Conservation (phyloP, 257 asterid species). For the Solanum rostratum region DNA sequence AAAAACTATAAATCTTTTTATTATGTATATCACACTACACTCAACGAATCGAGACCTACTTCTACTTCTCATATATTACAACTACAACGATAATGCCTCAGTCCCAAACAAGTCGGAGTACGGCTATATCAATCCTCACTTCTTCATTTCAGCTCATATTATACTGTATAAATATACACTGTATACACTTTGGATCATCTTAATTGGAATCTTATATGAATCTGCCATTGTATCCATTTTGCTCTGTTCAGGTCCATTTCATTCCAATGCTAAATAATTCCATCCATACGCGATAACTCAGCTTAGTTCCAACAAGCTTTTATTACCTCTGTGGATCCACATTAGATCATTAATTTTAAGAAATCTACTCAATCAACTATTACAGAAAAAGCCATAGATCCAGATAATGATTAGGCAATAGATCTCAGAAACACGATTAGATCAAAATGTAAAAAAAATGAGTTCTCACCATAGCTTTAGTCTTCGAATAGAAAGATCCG, state of each 20-base stretch:
- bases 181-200: neutral
- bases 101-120: neutral
- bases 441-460: neutral
- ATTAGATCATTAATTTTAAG: neutral
- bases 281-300: neutral
- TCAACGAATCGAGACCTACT: neutral
- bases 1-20: neutral
- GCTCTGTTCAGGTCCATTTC: neutral
- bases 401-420: neutral
- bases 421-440: neutral
- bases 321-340: neutral
- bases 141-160: neutral
- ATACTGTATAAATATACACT: neutral
- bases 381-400: neutral
- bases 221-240: neutral
- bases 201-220: neutral
- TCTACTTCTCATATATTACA: neutral
- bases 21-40: neutral
- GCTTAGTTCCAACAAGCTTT: neutral
- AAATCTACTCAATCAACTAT: neutral
- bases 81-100: neutral
- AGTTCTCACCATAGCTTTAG: constrained; percentile 69
- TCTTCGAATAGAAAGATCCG: constrained; percentile 86
- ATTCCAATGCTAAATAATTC: neutral
- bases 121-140: neutral